Evolutionary conservation across 2,329 filamentous ascomycete genomes (phyloP), one percentile per base, ranked within the genome.

Genomic region (Aspergillus piperis): DNA sequence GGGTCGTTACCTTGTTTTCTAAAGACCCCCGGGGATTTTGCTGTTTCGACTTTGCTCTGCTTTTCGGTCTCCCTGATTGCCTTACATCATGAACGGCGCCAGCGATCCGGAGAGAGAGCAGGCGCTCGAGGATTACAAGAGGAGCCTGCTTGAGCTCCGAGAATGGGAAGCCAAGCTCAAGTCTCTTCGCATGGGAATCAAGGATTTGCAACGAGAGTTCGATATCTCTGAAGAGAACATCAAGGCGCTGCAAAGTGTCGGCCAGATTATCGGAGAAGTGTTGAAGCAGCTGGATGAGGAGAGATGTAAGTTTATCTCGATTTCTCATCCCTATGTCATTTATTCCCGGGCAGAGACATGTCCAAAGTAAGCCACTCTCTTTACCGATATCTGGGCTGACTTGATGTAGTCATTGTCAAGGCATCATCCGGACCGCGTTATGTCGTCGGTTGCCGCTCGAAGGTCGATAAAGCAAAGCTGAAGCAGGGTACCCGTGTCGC

Each of bases 91-190:
- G 76, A 74, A 73, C 69, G 73, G 72, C 64, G 70, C 70, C 67
- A 65, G 64, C 65, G 83, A 86, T 68, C 80, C 83, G 59, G 84
- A 86, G 75, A 80, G 84, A 71, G 76, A 88, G 70, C 84, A 88
- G 75, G 90, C 90, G 73, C 87, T 94, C 71, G 83, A 88, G 73
- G 86, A 88, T 61, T 94, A 92, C 83, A 91, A 91, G 76, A 81
- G 84, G 63, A 92, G 91, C 82, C 85, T 94, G 71, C 85, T 97
- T 73, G 94, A 99, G 79, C 96, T 96, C 70, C 88, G 96, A 79
- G 95, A 99, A 84, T 98, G 92, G 92, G 96, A 99, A 80, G 90
- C 94, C 55, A 99, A 98, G 84, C 86, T 99, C 63, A 99, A 98
- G 83, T 87, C 89, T 56, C 82, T 99, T 71, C 91, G 95, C 64